Conservation (phyloP, 352 stramenopile genomes). For the Globisporangium carolinianum region DNA sequence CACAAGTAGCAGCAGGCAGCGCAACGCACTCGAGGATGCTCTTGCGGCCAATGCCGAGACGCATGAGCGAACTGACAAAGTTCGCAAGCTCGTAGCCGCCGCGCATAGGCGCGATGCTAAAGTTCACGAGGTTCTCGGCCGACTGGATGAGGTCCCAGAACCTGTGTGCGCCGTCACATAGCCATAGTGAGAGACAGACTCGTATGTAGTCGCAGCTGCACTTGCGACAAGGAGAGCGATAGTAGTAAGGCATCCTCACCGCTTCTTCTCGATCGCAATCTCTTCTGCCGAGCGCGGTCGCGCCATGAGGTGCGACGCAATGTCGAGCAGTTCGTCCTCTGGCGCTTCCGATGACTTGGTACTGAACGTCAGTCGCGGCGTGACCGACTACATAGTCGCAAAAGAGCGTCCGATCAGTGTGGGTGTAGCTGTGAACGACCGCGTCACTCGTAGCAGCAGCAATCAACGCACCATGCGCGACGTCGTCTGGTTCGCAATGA, state of each 20-base stretch:
- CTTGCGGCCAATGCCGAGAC: slow-evolving; percentile 45
- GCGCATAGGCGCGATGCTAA: slow-evolving; percentile 48
- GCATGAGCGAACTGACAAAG: slow-evolving; percentile 38
- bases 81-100: slow-evolving; percentile 30
- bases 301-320: slow-evolving; percentile 32
- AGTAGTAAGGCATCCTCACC: slow-evolving; percentile 14
- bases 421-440: neutral
- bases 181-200: neutral
- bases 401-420: neutral
- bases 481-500: slow-evolving; percentile 17
- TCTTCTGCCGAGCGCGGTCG: slow-evolving; percentile 23
- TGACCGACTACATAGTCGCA: slow-evolving; percentile 2
- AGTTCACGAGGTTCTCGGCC: slow-evolving; percentile 60
- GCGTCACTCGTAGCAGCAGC: neutral
- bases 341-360: slow-evolving; percentile 46
- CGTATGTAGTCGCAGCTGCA: neutral
- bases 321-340: slow-evolving; percentile 51
- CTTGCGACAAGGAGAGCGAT: neutral
- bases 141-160: slow-evolving; percentile 67
- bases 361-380: slow-evolving; percentile 11
- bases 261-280: slow-evolving; percentile 33
- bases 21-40: slow-evolving; percentile 49
- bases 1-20: neutral
- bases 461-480: slow-evolving; percentile 22
- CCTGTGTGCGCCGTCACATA: slow-evolving; percentile 11